phyloP scores from a whole-genome alignment of 192 early-diverging fungal species.

The Dissophora ornata region DNA sequence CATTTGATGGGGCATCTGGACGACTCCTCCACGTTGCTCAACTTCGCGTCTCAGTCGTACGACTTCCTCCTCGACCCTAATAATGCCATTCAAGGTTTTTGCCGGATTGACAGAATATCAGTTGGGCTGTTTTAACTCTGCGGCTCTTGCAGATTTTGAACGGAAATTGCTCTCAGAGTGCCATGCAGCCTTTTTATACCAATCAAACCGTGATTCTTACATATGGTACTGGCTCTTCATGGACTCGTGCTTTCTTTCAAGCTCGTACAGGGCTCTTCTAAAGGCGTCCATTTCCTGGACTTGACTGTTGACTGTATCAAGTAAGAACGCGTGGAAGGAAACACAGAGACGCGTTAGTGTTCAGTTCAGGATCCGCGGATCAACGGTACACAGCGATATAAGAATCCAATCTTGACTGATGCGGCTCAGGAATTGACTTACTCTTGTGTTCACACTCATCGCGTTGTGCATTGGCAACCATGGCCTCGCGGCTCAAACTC shows the following conservation, averaged over 20 bases:
- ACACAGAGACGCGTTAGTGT: background rate
- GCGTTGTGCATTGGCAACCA: slow-evolving; percentile 76
- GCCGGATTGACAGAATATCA: background rate
- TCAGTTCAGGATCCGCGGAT: background rate
- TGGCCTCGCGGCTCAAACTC: slow-evolving; percentile 77
- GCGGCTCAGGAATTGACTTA: slow-evolving; percentile 56
- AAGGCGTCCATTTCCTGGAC: slow-evolving; percentile 83
- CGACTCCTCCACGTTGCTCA: slow-evolving; percentile 74
- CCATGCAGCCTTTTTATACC: background rate
- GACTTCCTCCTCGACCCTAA: slow-evolving; percentile 87
- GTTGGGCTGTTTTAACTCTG: background rate
- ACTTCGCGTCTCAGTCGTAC: slow-evolving; percentile 83
- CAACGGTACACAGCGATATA: background rate
- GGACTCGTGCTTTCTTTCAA: slow-evolving; percentile 83
- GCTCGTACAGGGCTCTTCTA: slow-evolving; percentile 80
- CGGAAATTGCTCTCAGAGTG: slow-evolving; percentile 1
- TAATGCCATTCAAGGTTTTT: slow-evolving; percentile 5
- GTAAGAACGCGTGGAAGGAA: no score
- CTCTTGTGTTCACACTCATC: slow-evolving; percentile 92
- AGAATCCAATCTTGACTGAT: background rate
- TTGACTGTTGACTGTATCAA: slow-evolving; percentile 77
- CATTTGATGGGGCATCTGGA: slow-evolving; percentile 60
- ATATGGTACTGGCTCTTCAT: slow-evolving; percentile 80
- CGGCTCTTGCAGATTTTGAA: background rate
- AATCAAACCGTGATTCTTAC: slow-evolving; percentile 19